These are phyloP conservation scores for Hypomontagnella monticulosa DNA, from an alignment of 495 filamentous ascomycete species.

Conservation along the genomic window DNA sequence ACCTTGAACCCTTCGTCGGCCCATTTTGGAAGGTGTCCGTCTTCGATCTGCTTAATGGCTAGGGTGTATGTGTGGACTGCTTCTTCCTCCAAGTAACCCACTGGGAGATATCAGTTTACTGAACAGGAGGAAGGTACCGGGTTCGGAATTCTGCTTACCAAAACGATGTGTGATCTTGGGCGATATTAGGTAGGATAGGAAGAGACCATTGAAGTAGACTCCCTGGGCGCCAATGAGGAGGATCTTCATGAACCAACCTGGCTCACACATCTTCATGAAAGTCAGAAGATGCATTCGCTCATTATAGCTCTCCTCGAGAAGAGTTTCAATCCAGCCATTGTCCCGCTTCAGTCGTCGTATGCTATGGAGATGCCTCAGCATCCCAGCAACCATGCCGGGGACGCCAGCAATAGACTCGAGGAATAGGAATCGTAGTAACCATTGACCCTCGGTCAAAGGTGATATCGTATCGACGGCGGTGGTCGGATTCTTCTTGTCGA, in stretches of 20 bases:
- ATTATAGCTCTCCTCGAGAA: constrained; percentile 94
- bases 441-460: constrained; percentile 59
- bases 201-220: constrained; percentile 95
- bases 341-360: constrained; percentile 87
- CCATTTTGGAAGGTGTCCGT: constrained; percentile 85
- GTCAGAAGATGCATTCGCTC: constrained; percentile 97
- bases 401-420: constrained; percentile 94
- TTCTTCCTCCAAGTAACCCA: constrained; percentile 96
- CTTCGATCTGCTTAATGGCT: constrained; percentile 84
- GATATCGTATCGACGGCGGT: constrained; percentile 54
- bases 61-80: constrained; percentile 95
- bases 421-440: constrained; percentile 85
- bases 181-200: constrained; percentile 87
- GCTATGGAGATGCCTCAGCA: constrained; percentile 86
- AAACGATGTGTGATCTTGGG: constrained; percentile 94
- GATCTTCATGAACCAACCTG: constrained; percentile 87
- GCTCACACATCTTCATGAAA: constrained; percentile 91
- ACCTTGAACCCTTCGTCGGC: constrained; percentile 70
- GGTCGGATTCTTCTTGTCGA: constrained; percentile 57
- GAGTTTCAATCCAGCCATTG: constrained; percentile 97
- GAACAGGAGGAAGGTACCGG: constrained; percentile 75
- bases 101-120: constrained; percentile 77
- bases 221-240: constrained; percentile 84
- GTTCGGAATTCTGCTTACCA: constrained; percentile 64
- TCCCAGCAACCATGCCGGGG: constrained; percentile 96